Evolutionary conservation across 108 stramenopile species (phyloP).

Genomic region (Aurantiochytrium sp.): DNA sequence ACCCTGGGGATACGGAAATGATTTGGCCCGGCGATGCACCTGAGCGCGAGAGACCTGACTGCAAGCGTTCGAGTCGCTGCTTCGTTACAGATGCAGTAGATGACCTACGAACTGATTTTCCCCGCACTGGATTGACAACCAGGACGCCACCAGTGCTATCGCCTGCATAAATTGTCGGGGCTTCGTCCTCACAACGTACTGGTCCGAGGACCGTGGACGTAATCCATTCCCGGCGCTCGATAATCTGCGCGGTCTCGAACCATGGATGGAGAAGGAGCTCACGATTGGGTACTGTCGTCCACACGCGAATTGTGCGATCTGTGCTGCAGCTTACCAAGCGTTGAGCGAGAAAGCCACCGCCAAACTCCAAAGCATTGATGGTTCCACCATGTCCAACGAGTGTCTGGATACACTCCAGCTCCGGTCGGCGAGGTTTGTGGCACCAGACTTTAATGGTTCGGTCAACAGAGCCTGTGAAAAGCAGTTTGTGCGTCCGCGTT

Average conservation of each 20-base stretch:
- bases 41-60: too few species aligned
- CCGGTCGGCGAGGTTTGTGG: not conserved
- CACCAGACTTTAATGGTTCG: not conserved
- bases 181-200: not conserved
- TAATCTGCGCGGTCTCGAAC: not conserved
- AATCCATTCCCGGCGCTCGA: not conserved
- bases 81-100: not conserved
- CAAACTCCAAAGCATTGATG: not conserved
- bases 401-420: constrained; percentile 5
- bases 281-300: not conserved
- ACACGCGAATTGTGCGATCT: not conserved
- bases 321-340: not conserved
- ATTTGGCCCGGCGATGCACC: too few species aligned
- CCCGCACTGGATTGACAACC: not conserved
- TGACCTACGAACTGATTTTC: not conserved
- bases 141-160: not conserved
- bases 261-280: not conserved
- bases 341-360: not conserved
- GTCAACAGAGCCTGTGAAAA: not conserved
- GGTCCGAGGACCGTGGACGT: not conserved
- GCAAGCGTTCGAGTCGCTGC: not conserved
- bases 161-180: not conserved
- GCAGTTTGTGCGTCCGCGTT: not conserved
- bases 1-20: too few species aligned
- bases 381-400: not conserved